Evolutionary conservation across 106 monocot species (phyloP), one percentile per base, ranked within the genome.

Genomic region (Allium cepa): DNA sequence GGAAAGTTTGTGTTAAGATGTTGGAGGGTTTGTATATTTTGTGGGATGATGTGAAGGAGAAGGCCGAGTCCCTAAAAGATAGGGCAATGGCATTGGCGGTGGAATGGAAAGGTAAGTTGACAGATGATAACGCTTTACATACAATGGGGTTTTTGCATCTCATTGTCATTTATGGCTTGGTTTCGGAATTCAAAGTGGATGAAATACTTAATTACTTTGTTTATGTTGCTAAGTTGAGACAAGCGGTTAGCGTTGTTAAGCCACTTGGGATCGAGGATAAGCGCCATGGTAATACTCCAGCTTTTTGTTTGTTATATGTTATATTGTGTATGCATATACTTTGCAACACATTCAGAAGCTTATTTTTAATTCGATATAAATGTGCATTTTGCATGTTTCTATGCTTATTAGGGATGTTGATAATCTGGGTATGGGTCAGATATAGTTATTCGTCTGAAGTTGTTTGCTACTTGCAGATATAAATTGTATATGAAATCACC

Each of bases 81-180:
- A 69, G 48, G 65, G 90, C 90, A 8, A 69, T 27, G 73, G 67
- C 66, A 53, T 15, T 86, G n/a, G 82, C 83, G 0, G 1, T 46
- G 8, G 78, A 83, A 18, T 85, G 85, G 90, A 90, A 85, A 67
- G 26, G 50, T 12, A 81, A 74, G 64, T 73, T 78, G 17, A 63
- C 28, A 2, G 78, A 64, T 9, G 79, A 80, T n/a, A 63, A 60
- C 14, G 26, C 66, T 4, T 17, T 78, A 12, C 71, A 75, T n/a
- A 75, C 53, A 8, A 17, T 73, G 28, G 80, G 53, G 8, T 90
- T 85, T 22, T 73, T 90, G 76, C 74, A 85, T 77, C 80, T 90
- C 17, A 14, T 90, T 26, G 73, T 66, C 4, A 15, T 80, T 1
- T 90, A 56, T 66, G 52, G 50, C 11, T 56, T 90, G 61, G 69